Evolutionary conservation across 2,329 filamentous ascomycete species (phyloP), one percentile per base, ranked within the genome.

Genomic region (Diaporthe amygdali): DNA sequence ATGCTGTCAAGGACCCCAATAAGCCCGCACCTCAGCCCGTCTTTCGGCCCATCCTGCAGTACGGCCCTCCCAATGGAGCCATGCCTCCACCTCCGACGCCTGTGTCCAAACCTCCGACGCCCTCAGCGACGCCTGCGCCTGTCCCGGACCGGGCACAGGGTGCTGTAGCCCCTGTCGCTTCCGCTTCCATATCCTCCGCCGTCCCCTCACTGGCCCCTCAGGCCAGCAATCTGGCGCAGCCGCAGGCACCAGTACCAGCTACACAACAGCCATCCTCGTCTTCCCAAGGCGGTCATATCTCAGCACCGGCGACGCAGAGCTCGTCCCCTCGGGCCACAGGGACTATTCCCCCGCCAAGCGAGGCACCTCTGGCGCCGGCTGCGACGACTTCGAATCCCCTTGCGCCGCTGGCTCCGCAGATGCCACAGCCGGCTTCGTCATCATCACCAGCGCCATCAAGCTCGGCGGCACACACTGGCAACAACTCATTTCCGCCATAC

Each of bases 1-100:
- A 88, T 77, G 88, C 89, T 25, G 90, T 94, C 71, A 93, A 93
- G 77, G 91, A 93, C 67, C 85, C 87, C 9, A 90, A 89, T 74
- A 85, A 83, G 9, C 80, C 83, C 63, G 80, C 83, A 46, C 80
- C 82, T 30, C 82, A 80, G 72, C 82, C 77, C 27, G 75, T 77
- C 10, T 81, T 82, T 71, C 87, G 90, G 52, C 90, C 90, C 3
- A 85, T 92, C 46, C 82, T 92, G 69, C 90, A 92, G 76, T 92
- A 92, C 77, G 90, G 90, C 0, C 90, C 90, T 49, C 89, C 89
- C 2, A 89, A 89, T 71, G 90, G 89, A 47, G 79, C 84, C 37
- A 90, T 92, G 88, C 89, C 89, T 51, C 86, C 87, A 69, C 85
- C 86, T 15, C 80, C 82, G 20, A 80, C 81, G 15, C 81, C 83